Evolutionary conservation across 108 stramenopile genomes (phyloP), one percentile per base, ranked within the genome.

Genomic region (Epithemia pelagica): DNA sequence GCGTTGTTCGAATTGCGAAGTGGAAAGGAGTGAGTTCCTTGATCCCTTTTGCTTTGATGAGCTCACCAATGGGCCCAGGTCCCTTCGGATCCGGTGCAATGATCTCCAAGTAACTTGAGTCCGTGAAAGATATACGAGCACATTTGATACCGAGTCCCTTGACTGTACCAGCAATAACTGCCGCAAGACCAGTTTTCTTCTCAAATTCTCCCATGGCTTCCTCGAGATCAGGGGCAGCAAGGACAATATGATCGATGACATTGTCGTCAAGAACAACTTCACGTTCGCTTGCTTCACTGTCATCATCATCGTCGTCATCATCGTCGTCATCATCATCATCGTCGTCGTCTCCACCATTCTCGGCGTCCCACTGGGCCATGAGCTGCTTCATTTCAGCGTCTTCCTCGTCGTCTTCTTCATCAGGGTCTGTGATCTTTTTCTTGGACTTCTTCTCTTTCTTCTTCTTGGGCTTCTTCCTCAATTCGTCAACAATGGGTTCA

Each of bases 241-340:
- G 72, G 10, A 81, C 80, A 26, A 81, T 77, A 59, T 81, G 80
- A 69, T 81, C 80, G 31, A 81, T 67, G 29, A 81, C 80, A 65
- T 81, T 76, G 52, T 81, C 80, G 28, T 76, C 65, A 31, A 80
- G 65, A 63, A 72, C 61, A 32, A 79, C 28, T 52, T 79, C 78
- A 28, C 69, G 66, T 33, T 74, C 75, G 55, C 62, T 65, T 28
- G 62, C 56, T 37, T 76, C 75, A n/a, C 66, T 67, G 28, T 69
- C 71, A 20, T 74, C 74, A 21, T 79, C 78, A 2, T 24, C 28
- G 28, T 22, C 30, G 15, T 76, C 75, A 30, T 66, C 65, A 23
- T 66, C 64, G 29, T 70, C 69, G 33, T 70, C 69, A 20, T 70
- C 69, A 62, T 62, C 69, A 28, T 66, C 69, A 28, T 60, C 59